phyloP scores from a whole-genome alignment of 305 asterid species.

The Petunia hybrid region DNA sequence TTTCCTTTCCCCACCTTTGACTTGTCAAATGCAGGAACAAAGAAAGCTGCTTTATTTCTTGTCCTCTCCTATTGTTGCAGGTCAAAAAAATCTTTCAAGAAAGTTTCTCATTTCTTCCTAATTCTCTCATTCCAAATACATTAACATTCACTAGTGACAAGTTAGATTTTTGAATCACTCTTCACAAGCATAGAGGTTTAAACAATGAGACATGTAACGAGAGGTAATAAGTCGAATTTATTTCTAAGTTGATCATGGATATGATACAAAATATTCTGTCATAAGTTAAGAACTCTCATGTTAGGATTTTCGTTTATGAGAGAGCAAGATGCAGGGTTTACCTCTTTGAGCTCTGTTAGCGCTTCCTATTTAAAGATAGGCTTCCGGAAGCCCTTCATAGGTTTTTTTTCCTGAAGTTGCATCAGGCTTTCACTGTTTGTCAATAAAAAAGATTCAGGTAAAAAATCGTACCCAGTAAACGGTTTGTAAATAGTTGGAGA shows the following conservation, averaged over 20 bases:
- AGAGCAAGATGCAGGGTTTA: not conserved
- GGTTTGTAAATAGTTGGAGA: not conserved
- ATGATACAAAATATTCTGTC: not conserved
- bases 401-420: conserved; percentile 1
- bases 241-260: not conserved
- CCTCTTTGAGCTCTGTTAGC: conserved; percentile 13
- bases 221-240: not conserved
- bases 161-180: not conserved
- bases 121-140: not conserved
- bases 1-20: too few species aligned
- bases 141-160: not conserved
- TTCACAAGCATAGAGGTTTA: not conserved
- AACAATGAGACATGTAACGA: not conserved
- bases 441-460: not conserved
- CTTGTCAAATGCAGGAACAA: too few species aligned
- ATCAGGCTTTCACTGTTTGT: not conserved
- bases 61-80: not conserved
- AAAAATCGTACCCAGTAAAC: not conserved
- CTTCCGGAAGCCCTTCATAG: not conserved
- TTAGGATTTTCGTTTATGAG: not conserved
- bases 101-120: not conserved
- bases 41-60: not conserved
- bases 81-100: not conserved
- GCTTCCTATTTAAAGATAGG: not conserved
- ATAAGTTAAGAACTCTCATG: conserved; percentile 19